Base-by-base conservation (phyloP, 495 filamentous ascomycete genomes). In the Glonium stellatum region DNA sequence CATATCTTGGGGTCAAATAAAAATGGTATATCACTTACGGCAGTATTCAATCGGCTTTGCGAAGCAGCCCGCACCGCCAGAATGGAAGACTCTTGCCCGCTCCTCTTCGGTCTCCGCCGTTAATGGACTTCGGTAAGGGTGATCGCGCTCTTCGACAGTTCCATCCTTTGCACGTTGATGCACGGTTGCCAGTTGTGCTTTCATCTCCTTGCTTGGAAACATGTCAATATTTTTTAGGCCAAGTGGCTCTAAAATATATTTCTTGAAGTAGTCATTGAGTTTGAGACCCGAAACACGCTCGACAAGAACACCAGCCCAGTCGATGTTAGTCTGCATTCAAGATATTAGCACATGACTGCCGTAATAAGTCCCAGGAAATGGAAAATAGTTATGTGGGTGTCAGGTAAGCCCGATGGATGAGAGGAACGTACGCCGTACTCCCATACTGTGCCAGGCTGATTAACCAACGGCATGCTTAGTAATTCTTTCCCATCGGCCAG, bases 251-350 rank as follows among this genome's bases (percentile, higher is more conserved):
- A 84, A 84, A 58, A 86, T 80, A 65, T 82, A 64, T 55, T 75
- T 65, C 47, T 81, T 72, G 54, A 84, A 74, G 64, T 83, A 86
- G 27, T 79, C 77, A 42, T 81, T 78, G 10, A 87, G 77, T 4
- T 74, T 71, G 23, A 76, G 42, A 1, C 76, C 72, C 0, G 78
- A 76, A 21, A 76, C 75, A 11, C 80, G 77, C 63, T 87, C 79
- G 52, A 85, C 61, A 4, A 79, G 60, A 6, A 80, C 67, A 9
- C 84, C 83, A 4, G 78, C 83, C 83, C 82, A 86, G 67, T 87
- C 83, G 47, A 84, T 71, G 51, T 76, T 75, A 9, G 79, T 72
- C 78, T 81, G 49, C 44, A 31, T 12, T 10, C 55, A 31, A 54
- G 59, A 10, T 12, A 34, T 57, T 22, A 5, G 21, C 4, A 15